phyloP scores from a whole-genome alignment of 768 basidiomycete genomes.

The Trametes elegans region DNA sequence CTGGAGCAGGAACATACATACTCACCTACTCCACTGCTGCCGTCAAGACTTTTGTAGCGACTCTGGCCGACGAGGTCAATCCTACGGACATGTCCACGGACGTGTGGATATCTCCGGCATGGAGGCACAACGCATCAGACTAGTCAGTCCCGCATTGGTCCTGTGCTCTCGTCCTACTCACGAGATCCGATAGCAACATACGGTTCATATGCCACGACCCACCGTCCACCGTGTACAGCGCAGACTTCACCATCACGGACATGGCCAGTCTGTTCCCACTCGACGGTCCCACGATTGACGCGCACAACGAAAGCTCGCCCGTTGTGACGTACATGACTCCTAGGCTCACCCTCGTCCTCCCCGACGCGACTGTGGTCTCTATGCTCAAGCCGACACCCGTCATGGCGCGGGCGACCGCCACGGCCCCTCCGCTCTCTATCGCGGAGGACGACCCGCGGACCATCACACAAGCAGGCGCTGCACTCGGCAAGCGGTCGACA shows the following conservation, averaged over 20 bases:
- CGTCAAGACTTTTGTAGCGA: slow-evolving; percentile 39
- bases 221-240: slow-evolving; percentile 42
- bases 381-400: slow-evolving; percentile 6
- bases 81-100: slow-evolving; percentile 28
- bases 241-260: slow-evolving; percentile 45
- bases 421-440: neutral
- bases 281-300: slow-evolving; percentile 9
- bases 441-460: neutral
- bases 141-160: slow-evolving; percentile 30
- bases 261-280: slow-evolving; percentile 18
- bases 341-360: slow-evolving; percentile 10
- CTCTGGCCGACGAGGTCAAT: slow-evolving; percentile 44
- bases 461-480: neutral
- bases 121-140: slow-evolving; percentile 26
- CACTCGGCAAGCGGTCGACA: slow-evolving; percentile 9
- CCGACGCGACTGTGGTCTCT: slow-evolving; percentile 11
- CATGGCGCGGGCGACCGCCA: neutral
- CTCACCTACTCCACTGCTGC: neutral
- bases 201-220: slow-evolving; percentile 33
- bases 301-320: slow-evolving; percentile 8
- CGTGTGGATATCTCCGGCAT: slow-evolving; percentile 33
- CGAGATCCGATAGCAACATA: slow-evolving; percentile 30
- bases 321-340: slow-evolving; percentile 14
- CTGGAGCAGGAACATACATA: too few species aligned
- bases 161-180: neutral